Percentiles rank a stretch among this genome's conserved stretches.
These are phyloP conservation scores for Phaeoacremonium minimum DNA, from an alignment of 2,329 filamentous ascomycete genomes.

Conservation along the genomic window DNA sequence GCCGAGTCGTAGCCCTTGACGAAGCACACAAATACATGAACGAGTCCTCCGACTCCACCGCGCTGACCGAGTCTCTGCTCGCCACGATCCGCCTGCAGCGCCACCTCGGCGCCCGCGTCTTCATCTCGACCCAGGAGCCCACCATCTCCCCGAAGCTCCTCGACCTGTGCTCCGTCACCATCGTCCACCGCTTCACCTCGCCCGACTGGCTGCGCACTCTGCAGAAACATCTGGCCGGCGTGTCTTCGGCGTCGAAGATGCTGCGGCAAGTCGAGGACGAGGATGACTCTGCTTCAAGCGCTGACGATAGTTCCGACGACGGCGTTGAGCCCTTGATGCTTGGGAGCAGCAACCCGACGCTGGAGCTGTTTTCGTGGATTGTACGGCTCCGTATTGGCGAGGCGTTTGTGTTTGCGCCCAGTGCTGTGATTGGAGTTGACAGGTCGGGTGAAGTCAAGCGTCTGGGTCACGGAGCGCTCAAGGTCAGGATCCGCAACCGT, in stretches of 20 bases:
- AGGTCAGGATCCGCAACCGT: constrained; percentile 33
- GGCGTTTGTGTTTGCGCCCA: constrained; percentile 41
- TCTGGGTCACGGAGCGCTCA: constrained; percentile 32
- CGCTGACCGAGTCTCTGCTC: constrained; percentile 59
- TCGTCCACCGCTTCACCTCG: constrained; percentile 65
- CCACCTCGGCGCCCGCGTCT: constrained; percentile 60
- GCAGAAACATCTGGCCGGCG: constrained; percentile 21
- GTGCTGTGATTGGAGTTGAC: constrained; percentile 28
- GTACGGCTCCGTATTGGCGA: constrained; percentile 37
- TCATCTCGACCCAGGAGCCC: constrained; percentile 76
- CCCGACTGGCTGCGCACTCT: constrained; percentile 25
- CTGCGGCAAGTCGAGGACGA: constrained; percentile 10
- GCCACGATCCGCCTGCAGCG: constrained; percentile 65
- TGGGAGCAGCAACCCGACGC: constrained; percentile 12
- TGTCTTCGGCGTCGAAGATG: constrained; percentile 13
- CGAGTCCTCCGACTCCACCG: constrained; percentile 44
- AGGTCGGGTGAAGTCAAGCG: constrained; percentile 12
- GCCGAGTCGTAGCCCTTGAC: constrained; percentile 65
- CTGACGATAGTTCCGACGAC: neutral
- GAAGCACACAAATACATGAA: constrained; percentile 78
- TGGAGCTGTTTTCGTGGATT: constrained; percentile 35
- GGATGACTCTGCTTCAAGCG: neutral
- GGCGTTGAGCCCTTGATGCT: constrained; percentile 8
- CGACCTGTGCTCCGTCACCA: constrained; percentile 66
- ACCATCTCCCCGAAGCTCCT: constrained; percentile 65